Base-by-base conservation (phyloP, 371 early-diverging fungal genomes). In the Homolaphlyctis polyrhiza region DNA sequence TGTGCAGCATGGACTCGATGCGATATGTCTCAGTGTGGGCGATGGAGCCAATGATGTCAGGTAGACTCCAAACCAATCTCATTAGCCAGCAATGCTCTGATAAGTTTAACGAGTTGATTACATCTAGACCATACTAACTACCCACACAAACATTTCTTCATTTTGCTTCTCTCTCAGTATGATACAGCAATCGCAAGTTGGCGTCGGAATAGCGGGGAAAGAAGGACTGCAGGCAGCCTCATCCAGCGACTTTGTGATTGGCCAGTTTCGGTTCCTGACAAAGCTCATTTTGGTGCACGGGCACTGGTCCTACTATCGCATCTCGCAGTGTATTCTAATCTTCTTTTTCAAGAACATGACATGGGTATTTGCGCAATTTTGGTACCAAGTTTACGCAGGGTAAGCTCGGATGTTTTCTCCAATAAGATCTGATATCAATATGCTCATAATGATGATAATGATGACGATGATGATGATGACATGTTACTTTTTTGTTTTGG, bases 1-100 rank as follows among this genome's bases (percentile, higher is more conserved):
- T 57, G 89, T 99, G 50, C 89, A 89, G 67, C 88, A 90, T 62
- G 76, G 88, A 62, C 65, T 71, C 14, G 36, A 45, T 16, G 87
- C 89, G 33, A 54, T 94, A 90, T 92, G 89, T 50, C 80, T 92
- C 59, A 94, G 90, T 11, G 90, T 98, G 33, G 98, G 99, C n/a
- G 99, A 98, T 74, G 99, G 99, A 16, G 97, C 96, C 57, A 93
- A 94, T 68, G 95, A 94, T 76, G 96, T 90, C 25, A 67, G 72
- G 16, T 67, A 28, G 8, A 49, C 21, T 4, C 23, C 8, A 39
- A 8, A 18, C 39, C 39, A 11, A 18, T 39, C 18, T 39, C 11
- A 39, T 39, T 39, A 18, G 8, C 11, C 18, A 18, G 8, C 8
- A 8, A n/a, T n/a, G n/a, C n/a, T n/a, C n/a, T n/a, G n/a, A n/a